These are phyloP conservation scores for Apiotrichum siamense DNA, from an alignment of 1,284 basidiomycete species.

Conservation along the genomic window DNA sequence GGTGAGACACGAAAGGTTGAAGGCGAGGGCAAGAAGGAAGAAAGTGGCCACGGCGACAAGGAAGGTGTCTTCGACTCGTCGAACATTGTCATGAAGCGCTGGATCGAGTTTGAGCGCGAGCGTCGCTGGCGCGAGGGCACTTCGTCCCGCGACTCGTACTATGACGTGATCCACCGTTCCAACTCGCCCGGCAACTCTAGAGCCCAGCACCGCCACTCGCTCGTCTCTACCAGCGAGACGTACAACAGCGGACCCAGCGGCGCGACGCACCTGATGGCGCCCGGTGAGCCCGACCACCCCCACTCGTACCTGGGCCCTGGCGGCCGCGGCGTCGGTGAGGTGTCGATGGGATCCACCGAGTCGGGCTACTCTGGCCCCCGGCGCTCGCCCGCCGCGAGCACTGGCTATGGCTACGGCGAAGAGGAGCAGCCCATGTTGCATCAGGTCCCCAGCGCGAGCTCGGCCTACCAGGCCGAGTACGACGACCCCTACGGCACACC, in stretches of 20 bases:
- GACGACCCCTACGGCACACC: constrained; percentile 13
- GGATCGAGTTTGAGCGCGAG: constrained; percentile 97
- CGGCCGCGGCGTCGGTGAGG: constrained; percentile 34
- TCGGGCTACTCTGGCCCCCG: constrained; percentile 22
- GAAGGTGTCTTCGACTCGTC: constrained; percentile 93
- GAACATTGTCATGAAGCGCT: constrained; percentile 97
- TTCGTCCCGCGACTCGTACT: constrained; percentile 68
- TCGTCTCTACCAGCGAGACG: constrained; percentile 67
- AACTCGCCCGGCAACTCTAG: constrained; percentile 34
- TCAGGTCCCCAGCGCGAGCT: constrained; percentile 20
- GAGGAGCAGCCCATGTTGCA: constrained; percentile 55
- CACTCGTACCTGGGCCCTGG: constrained; percentile 21
- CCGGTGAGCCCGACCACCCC: constrained; percentile 55
- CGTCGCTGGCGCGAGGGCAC: constrained; percentile 84
- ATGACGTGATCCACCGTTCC: constrained; percentile 39
- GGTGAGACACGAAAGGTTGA: constrained; percentile 86
- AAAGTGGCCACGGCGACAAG: constrained; percentile 74
- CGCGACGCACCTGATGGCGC: constrained; percentile 59
- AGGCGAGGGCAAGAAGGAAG: constrained; percentile 59
- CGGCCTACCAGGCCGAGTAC: constrained; percentile 23
- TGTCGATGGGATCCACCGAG: constrained; percentile 38
- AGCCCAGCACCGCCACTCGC: constrained; percentile 58
- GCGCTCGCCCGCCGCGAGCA: not conserved
- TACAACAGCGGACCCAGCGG: constrained; percentile 46
- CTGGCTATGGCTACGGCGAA: constrained; percentile 33